Conservation (phyloP, 805 yeast species). For the Ogataea dorogensis region DNA sequence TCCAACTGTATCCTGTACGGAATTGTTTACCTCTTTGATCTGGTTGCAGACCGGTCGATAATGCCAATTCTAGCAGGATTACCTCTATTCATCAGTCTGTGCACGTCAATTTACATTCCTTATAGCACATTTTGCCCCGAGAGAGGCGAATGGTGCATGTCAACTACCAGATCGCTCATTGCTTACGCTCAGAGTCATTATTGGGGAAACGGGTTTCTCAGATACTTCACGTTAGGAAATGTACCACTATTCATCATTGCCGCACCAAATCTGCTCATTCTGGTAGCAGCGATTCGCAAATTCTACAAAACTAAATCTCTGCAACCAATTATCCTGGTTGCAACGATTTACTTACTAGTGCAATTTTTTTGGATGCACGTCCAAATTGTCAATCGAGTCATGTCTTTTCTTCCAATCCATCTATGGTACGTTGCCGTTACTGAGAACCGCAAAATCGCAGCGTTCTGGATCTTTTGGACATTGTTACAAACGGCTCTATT, state of each 20-base stretch:
- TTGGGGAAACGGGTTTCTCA: slow-evolving; percentile 82
- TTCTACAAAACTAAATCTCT: slow-evolving; percentile 31
- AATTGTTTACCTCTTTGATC: slow-evolving; percentile 57
- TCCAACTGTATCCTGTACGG: slow-evolving; percentile 81
- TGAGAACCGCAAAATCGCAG: slow-evolving; percentile 12
- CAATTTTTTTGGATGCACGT: slow-evolving; percentile 70
- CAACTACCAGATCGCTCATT: slow-evolving; percentile 56
- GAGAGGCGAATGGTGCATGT: slow-evolving; percentile 76
- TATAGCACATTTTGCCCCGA: slow-evolving; percentile 64
- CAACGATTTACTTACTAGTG: slow-evolving; percentile 45
- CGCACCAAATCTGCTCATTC: slow-evolving; percentile 57
- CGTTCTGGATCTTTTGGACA: slow-evolving; percentile 61
- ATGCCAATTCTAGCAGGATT: slow-evolving; percentile 55
- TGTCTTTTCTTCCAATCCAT: slow-evolving; percentile 72
- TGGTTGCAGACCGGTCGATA: slow-evolving; percentile 31
- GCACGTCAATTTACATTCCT: slow-evolving; percentile 50
- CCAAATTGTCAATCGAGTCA: slow-evolving; percentile 80
- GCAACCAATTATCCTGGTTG: slow-evolving; percentile 43
- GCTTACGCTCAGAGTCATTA: slow-evolving; percentile 72
- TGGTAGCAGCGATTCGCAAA: slow-evolving; percentile 40
- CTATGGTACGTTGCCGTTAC: slow-evolving; percentile 62
- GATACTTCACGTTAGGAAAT: slow-evolving; percentile 80
- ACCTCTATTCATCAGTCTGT: slow-evolving; percentile 45
- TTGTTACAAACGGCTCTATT: slow-evolving; percentile 68
- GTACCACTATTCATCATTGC: slow-evolving; percentile 81